phyloP scores from a whole-genome alignment of 2,329 filamentous ascomycete species.

The Botrytis deweyae region DNA sequence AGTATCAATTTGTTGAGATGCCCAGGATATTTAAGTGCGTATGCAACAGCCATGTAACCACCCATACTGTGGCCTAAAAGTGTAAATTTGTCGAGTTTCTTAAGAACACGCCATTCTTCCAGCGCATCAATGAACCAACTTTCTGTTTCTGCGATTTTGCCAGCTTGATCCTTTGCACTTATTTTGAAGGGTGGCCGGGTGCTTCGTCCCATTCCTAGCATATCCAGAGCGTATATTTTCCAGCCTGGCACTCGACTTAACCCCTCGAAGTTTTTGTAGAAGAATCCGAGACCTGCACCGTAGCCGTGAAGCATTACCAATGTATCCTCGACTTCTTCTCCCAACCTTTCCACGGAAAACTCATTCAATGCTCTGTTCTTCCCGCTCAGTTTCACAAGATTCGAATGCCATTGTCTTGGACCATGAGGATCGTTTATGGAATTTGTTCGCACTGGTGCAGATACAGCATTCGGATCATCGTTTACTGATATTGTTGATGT shows the following conservation, averaged over 20 bases:
- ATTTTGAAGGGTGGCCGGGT: slow-evolving; percentile 82
- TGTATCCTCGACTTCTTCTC: slow-evolving; percentile 77
- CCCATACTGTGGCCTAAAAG: slow-evolving; percentile 90
- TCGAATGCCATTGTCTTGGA: slow-evolving; percentile 79
- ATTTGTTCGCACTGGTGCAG: slow-evolving; percentile 45
- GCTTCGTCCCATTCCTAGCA: slow-evolving; percentile 92
- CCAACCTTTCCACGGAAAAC: slow-evolving; percentile 82
- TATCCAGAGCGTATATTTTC: slow-evolving; percentile 90
- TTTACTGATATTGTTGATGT: slow-evolving; percentile 43
- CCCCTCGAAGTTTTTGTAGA: slow-evolving; percentile 96
- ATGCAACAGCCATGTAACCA: slow-evolving; percentile 91
- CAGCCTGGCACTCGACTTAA: slow-evolving; percentile 76
- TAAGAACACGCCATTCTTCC: slow-evolving; percentile 89
- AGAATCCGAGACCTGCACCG: slow-evolving; percentile 92
- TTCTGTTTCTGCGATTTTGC: slow-evolving; percentile 85
- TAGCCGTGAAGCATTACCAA: slow-evolving; percentile 97
- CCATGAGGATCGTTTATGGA: slow-evolving; percentile 73
- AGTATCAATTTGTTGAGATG: slow-evolving; percentile 94
- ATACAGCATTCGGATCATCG: slow-evolving; percentile 42
- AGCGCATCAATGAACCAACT: slow-evolving; percentile 94
- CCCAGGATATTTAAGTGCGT: slow-evolving; percentile 94
- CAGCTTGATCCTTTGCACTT: slow-evolving; percentile 74
- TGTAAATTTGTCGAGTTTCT: slow-evolving; percentile 90
- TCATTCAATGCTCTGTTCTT: slow-evolving; percentile 89
- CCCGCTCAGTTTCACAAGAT: slow-evolving; percentile 79